Evolutionary conservation across 306 rosid genomes (phyloP).

Genomic region (Alnus glutinosa): DNA sequence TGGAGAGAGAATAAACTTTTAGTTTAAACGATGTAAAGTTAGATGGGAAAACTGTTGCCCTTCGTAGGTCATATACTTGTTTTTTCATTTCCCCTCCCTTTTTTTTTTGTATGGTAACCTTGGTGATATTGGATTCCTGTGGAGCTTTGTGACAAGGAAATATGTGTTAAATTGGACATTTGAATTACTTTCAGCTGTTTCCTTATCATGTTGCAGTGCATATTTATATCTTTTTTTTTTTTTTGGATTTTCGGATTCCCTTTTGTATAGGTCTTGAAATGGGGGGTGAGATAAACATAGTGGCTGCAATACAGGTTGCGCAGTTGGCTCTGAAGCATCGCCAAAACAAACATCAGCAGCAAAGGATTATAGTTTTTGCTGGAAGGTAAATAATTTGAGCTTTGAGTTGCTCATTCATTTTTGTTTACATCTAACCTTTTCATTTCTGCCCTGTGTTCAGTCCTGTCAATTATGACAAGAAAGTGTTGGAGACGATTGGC

Average conservation of each 20-base stretch:
- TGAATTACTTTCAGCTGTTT: not conserved
- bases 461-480: constrained; percentile 42
- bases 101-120: not conserved
- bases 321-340: constrained; percentile 53
- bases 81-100: not conserved
- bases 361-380: constrained; percentile 44
- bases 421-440: constrained; percentile 2
- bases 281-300: constrained; percentile 45
- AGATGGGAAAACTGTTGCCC: not conserved
- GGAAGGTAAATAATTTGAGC: constrained; percentile 34
- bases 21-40: not conserved
- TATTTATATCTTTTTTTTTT: not conserved
- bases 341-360: constrained; percentile 46
- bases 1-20: not conserved
- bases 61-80: not conserved
- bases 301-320: constrained; percentile 43
- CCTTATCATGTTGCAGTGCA: not conserved
- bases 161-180: not conserved
- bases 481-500: constrained; percentile 39
- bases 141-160: not conserved
- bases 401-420: not conserved
- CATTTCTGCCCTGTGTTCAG: constrained; percentile 6
- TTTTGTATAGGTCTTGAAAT: constrained; percentile 36
- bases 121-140: not conserved
- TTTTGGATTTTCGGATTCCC: not conserved